A percentile compares a stretch with the other conserved stretches of the same genome.
phyloP scores from a whole-genome alignment of 352 stramenopile genomes.

The Phytophthora uliginosa region DNA sequence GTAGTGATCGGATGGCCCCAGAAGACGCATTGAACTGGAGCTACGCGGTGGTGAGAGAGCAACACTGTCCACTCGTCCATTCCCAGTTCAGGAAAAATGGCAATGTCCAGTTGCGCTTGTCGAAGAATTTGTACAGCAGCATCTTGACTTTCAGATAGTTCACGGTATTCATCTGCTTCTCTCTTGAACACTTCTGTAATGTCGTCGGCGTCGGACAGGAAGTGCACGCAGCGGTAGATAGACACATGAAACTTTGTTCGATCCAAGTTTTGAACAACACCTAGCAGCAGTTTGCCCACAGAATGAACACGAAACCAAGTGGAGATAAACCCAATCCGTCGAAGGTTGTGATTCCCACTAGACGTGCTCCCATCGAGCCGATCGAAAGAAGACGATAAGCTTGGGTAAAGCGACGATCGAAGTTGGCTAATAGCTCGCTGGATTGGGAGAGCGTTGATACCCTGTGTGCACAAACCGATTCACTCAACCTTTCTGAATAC shows the following conservation, averaged over 20 bases:
- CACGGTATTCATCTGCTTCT: conserved; percentile 57
- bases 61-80: conserved; percentile 85
- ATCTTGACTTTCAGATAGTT: conserved; percentile 48
- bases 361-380: background rate
- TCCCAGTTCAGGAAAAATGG: conserved; percentile 86
- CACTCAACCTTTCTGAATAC: background rate
- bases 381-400: conserved; percentile 33
- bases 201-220: conserved; percentile 56
- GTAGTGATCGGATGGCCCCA: conserved; percentile 91
- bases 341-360: conserved; percentile 13
- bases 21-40: conserved; percentile 81
- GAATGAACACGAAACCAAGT: conserved; percentile 76
- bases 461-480: conserved; percentile 21
- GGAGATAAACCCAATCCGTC: conserved; percentile 66
- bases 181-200: conserved; percentile 52
- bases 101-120: conserved; percentile 71
- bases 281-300: conserved; percentile 70
- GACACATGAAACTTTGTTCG: conserved; percentile 59
- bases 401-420: conserved; percentile 46
- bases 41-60: conserved; percentile 78
- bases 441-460: conserved; percentile 41
- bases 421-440: conserved; percentile 48
- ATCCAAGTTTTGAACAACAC: conserved; percentile 62
- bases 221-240: conserved; percentile 66
- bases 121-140: conserved; percentile 50